Conservation (phyloP, 495 filamentous ascomycete species). For the Neurospora sp. region DNA sequence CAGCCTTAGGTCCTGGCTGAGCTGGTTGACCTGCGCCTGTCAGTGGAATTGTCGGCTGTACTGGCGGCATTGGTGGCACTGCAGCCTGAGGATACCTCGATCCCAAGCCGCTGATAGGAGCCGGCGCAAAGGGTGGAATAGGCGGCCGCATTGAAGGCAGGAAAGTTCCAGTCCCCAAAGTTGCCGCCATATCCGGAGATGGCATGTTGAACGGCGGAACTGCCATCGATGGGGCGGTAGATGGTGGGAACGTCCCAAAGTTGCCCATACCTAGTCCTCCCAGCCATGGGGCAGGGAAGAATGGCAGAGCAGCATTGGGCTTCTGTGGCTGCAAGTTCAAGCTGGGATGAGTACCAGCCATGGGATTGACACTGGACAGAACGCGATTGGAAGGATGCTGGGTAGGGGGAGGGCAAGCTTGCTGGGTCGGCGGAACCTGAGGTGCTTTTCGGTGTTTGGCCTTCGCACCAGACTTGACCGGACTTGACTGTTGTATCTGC, state of each 20-base stretch:
- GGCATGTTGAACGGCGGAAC: not conserved
- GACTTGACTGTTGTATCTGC: not conserved
- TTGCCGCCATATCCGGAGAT: not conserved
- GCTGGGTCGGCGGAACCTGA: not conserved
- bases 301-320: not conserved
- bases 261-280: not conserved
- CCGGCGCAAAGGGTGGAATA: not conserved
- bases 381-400: not conserved
- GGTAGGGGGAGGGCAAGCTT: not conserved
- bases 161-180: not conserved
- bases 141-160: not conserved
- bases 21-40: not conserved
- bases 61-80: not conserved
- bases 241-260: not conserved
- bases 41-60: not conserved
- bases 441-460: not conserved
- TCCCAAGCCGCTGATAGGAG: not conserved
- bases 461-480: not conserved
- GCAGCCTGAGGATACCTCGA: not conserved
- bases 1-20: not conserved
- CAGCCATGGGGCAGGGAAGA: not conserved
- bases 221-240: not conserved
- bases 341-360: not conserved
- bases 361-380: not conserved
- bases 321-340: not conserved